phyloP scores from a whole-genome alignment of 148 eudicot genomes.

The Camellia japonica region DNA sequence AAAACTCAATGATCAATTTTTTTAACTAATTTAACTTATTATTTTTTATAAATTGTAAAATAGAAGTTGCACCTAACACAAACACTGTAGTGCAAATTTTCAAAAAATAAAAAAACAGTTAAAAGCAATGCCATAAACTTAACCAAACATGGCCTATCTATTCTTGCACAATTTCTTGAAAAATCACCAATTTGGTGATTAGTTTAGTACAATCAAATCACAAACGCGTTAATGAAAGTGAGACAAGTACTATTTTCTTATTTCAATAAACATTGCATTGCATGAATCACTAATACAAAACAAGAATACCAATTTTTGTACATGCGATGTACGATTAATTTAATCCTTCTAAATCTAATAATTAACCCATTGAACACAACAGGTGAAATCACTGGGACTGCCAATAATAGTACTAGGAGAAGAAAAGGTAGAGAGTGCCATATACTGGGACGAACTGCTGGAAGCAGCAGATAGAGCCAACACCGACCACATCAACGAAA shows the following conservation, averaged over 20 bases:
- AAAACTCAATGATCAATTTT: too few relatives aligned
- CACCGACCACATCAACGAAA: constrained; percentile 25
- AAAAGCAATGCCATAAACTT: too few relatives aligned
- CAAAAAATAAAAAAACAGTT: too few relatives aligned
- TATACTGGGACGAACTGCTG: constrained; percentile 68
- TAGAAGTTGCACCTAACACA: too few relatives aligned
- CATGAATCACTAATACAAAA: not conserved
- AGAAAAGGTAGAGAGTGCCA: constrained; percentile 53
- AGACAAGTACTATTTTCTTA: too few relatives aligned
- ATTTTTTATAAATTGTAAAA: too few relatives aligned
- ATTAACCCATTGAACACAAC: not conserved
- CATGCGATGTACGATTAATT: not conserved
- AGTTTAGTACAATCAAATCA: not conserved
- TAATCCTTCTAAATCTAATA: too few relatives aligned
- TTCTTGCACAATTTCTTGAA: not conserved
- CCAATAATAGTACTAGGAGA: constrained; percentile 70
- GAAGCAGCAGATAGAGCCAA: constrained; percentile 71
- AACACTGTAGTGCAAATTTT: too few relatives aligned
- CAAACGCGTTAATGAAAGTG: not conserved
- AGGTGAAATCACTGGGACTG: constrained; percentile 68
- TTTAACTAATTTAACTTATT: too few relatives aligned
- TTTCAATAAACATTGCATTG: too few relatives aligned
- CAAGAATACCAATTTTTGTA: too few relatives aligned
- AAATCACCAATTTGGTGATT: not conserved
- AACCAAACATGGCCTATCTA: too few relatives aligned